Percentiles rank a stretch among this genome's conserved stretches.
These are phyloP conservation scores for Balansia obtecta DNA, from an alignment of 2,329 filamentous ascomycete species.

Conservation along the genomic window DNA sequence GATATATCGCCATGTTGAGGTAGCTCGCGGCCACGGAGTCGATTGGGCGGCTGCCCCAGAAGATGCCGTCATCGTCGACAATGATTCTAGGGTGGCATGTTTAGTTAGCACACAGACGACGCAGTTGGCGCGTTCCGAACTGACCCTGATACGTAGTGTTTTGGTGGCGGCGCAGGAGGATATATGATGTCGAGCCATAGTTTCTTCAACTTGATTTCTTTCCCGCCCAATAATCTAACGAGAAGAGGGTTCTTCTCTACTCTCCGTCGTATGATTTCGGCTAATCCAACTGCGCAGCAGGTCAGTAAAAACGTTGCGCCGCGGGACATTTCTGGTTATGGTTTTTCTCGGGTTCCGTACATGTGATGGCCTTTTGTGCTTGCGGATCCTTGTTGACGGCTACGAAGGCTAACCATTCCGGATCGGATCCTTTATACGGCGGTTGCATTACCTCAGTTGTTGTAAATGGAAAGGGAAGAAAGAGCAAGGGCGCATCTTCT, in stretches of 20 bases:
- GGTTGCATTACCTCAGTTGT: conserved; percentile 33
- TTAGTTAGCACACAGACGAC: conserved; percentile 4
- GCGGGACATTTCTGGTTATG: too few relatives aligned
- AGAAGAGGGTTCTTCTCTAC: conserved; percentile 29
- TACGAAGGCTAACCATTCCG: conserved; percentile 51
- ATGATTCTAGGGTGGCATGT: conserved; percentile 27
- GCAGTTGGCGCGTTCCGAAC: conserved; percentile 1
- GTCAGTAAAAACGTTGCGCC: too few relatives aligned
- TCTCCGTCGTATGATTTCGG: conserved; percentile 21
- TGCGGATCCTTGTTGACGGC: conserved; percentile 42
- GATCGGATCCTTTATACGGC: conserved; percentile 43
- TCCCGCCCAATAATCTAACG: conserved; percentile 32
- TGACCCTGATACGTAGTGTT: conserved; percentile 48
- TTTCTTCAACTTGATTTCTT: conserved; percentile 33
- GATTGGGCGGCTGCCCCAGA: conserved; percentile 33
- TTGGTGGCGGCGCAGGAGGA: conserved; percentile 45
- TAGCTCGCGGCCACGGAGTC: conserved; percentile 33
- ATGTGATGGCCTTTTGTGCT: conserved; percentile 33
- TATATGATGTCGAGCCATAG: conserved; percentile 51
- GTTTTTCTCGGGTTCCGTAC: conserved; percentile 19
- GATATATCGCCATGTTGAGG: conserved; percentile 39
- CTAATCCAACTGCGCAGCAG: conserved; percentile 16
- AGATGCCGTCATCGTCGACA: conserved; percentile 35
- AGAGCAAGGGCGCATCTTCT: conserved; percentile 33
- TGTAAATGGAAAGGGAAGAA: conserved; percentile 51